These are phyloP conservation scores for Verticillium dahliae DNA, from an alignment of 2,329 filamentous ascomycete species.

Conservation along the genomic window DNA sequence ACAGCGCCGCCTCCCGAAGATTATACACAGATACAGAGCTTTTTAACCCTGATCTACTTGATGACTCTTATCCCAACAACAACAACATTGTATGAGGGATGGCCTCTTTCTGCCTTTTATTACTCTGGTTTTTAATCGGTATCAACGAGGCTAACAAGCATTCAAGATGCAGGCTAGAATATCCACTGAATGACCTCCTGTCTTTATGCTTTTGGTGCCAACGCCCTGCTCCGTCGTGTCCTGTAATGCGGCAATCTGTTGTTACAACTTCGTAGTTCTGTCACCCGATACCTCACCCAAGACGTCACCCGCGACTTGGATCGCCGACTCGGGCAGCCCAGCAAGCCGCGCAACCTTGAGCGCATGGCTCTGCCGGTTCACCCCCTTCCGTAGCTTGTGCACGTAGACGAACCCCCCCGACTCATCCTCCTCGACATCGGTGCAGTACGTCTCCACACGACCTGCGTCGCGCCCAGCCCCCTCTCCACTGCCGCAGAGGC, in stretches of 20 bases:
- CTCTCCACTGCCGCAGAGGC: conserved; percentile 25
- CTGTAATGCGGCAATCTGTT: background rate
- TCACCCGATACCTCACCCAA: conserved; percentile 24
- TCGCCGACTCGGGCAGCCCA: conserved; percentile 67
- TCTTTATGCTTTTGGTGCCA: background rate
- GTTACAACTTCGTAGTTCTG: background rate
- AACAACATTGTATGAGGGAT: conserved; percentile 46
- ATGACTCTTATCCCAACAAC: conserved; percentile 49
- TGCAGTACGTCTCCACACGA: conserved; percentile 71
- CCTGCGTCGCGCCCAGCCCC: conserved; percentile 23
- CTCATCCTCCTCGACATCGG: conserved; percentile 73
- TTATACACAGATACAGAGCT: conserved; percentile 53
- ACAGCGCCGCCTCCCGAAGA: conserved; percentile 37
- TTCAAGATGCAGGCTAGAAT: background rate
- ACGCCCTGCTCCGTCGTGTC: background rate
- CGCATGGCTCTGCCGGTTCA: conserved; percentile 85
- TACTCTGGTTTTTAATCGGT: conserved; percentile 11
- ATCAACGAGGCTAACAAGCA: conserved; percentile 29
- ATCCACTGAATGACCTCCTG: conserved; percentile 1
- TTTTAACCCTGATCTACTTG: conserved; percentile 61
- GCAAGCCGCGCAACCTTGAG: conserved; percentile 90
- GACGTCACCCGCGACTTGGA: conserved; percentile 59
- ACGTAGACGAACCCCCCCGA: conserved; percentile 73
- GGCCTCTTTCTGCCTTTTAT: conserved; percentile 13
- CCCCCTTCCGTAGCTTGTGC: conserved; percentile 71